A percentile compares a stretch with the other conserved stretches of the same genome.
These are phyloP conservation scores for Rubia yunnanensis DNA, from an alignment of 257 asterid genomes.

Conservation along the genomic window DNA sequence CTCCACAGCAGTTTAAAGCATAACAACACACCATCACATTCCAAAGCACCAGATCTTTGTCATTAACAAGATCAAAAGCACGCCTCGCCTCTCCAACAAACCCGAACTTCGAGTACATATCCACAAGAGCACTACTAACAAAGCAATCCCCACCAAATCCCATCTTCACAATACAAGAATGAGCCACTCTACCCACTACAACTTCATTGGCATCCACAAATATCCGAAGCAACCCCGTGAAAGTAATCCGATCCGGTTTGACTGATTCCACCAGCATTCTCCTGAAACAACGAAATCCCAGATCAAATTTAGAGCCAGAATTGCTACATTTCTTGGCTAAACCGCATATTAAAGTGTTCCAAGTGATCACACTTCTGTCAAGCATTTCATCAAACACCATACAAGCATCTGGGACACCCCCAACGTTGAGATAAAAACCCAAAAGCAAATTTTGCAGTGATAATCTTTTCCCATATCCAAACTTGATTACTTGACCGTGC, in stretches of 20 bases:
- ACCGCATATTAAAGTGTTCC: slow-evolving; percentile 21
- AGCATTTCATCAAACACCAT: slow-evolving; percentile 20
- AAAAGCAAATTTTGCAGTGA: slow-evolving; percentile 20
- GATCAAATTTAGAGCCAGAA: background rate
- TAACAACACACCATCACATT: slow-evolving; percentile 28
- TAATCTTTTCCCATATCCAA: slow-evolving; percentile 7
- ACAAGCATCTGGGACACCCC: slow-evolving; percentile 6
- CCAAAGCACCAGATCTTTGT: slow-evolving; percentile 24
- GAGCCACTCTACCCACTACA: slow-evolving; percentile 15
- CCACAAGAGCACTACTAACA: slow-evolving; percentile 21
- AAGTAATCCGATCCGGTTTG: slow-evolving; percentile 25
- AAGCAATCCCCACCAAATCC: slow-evolving; percentile 15
- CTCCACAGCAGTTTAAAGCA: slow-evolving; percentile 13
- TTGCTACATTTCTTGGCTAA: background rate
- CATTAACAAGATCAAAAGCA: slow-evolving; percentile 15
- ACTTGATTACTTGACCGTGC: slow-evolving; percentile 17
- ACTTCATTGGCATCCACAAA: slow-evolving; percentile 1
- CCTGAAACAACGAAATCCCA: slow-evolving; percentile 19
- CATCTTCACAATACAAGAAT: slow-evolving; percentile 22
- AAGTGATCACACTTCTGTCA: slow-evolving; percentile 15
- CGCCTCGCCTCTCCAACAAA: slow-evolving; percentile 23
- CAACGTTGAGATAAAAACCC: slow-evolving; percentile 14
- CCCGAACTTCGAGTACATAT: slow-evolving; percentile 25
- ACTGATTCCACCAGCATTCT: slow-evolving; percentile 18
- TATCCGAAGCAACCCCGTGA: slow-evolving; percentile 17